A percentile compares a stretch with the other conserved stretches of the same genome.
Conservation (phyloP, 345 rosid species). For the Sisymbrium altissimum region DNA sequence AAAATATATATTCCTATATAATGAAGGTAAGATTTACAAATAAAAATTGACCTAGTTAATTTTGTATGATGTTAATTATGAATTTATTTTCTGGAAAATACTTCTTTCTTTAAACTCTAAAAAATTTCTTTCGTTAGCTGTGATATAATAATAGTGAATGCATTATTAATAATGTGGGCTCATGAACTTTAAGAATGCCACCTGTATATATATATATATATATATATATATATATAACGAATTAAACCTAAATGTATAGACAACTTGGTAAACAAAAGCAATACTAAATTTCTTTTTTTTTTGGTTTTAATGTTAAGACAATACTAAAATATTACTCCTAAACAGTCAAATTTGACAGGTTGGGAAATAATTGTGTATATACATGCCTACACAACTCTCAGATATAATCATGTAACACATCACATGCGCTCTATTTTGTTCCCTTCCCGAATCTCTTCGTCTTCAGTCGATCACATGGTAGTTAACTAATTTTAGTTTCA, state of each 20-base stretch:
- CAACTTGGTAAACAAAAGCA: slow-evolving; percentile 1
- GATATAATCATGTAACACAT: slow-evolving; percentile 24
- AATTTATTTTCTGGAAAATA: neutral
- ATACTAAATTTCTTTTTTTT: too few relatives aligned
- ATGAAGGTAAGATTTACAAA: neutral
- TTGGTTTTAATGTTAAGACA: too few relatives aligned
- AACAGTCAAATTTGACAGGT: slow-evolving; percentile 28
- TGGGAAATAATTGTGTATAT: slow-evolving; percentile 24
- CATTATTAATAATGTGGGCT: slow-evolving; percentile 22
- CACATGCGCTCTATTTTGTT: slow-evolving; percentile 26
- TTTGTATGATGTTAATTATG: neutral
- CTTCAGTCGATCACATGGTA: slow-evolving; percentile 8
- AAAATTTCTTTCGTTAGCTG: neutral
- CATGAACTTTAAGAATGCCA: slow-evolving; percentile 22
- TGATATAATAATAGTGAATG: neutral
- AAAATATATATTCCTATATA: neutral
- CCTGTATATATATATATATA: neutral
- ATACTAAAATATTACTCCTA: neutral
- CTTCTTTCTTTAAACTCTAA: neutral
- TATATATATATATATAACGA: too few relatives aligned
- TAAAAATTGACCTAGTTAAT: neutral
- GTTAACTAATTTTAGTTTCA: neutral
- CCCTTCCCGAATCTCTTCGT: slow-evolving; percentile 10
- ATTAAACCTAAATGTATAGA: slow-evolving; percentile 4
- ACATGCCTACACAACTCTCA: neutral